Conservation (phyloP, 352 stramenopile species). For the Phytophthora citricola region DNA sequence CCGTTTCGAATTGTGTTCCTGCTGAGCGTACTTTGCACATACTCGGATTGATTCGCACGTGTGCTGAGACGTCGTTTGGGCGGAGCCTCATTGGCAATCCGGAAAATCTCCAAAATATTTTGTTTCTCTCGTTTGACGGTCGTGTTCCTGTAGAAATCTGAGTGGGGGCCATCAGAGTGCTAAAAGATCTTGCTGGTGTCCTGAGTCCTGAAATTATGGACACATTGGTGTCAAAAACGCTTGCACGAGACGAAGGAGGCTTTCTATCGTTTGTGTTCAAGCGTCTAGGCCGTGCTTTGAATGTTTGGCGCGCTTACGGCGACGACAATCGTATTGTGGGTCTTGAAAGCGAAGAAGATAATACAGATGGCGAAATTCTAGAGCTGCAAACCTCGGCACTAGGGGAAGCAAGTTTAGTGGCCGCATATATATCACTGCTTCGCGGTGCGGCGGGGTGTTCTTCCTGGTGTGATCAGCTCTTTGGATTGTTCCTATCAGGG, state of each 20-base stretch:
- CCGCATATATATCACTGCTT: conserved; percentile 61
- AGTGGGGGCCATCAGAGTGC: conserved; percentile 49
- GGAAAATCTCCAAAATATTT: conserved; percentile 68
- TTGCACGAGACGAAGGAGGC: conserved; percentile 16
- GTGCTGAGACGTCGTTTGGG: conserved; percentile 60
- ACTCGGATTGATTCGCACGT: conserved; percentile 68
- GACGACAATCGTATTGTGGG: conserved; percentile 16
- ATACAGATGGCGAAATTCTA: conserved; percentile 26
- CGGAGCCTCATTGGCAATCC: conserved; percentile 57
- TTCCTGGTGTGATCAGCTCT: conserved; percentile 42
- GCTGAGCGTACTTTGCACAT: conserved; percentile 73
- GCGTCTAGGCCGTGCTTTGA: conserved; percentile 36
- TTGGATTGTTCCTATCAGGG: conserved; percentile 33
- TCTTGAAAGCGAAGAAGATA: conserved; percentile 10
- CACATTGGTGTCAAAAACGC: conserved; percentile 39
- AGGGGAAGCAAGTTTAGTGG: conserved; percentile 47
- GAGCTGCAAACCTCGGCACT: conserved; percentile 55
- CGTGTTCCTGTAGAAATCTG: conserved; percentile 55
- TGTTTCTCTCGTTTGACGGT: conserved; percentile 63
- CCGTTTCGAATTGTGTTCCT: conserved; percentile 32
- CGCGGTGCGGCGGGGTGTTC: conserved; percentile 33
- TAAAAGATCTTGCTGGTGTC: conserved; percentile 50
- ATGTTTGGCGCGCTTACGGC: conserved; percentile 53
- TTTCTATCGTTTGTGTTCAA: conserved; percentile 57
- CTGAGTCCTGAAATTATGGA: conserved; percentile 48